phyloP scores from a whole-genome alignment of 768 basidiomycete genomes.

The Xerocomus spinulosus region DNA sequence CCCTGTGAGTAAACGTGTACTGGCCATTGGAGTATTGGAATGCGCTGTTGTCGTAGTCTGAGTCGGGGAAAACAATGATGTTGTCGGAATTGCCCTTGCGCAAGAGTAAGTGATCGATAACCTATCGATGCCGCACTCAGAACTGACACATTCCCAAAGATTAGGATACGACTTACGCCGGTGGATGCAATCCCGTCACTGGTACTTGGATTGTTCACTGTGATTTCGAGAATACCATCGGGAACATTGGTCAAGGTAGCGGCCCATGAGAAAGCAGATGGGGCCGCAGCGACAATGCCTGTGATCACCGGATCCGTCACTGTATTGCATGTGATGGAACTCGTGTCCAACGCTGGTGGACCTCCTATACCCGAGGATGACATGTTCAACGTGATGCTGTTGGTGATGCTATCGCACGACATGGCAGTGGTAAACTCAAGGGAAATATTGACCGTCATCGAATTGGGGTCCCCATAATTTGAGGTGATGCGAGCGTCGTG shows the following conservation, averaged over 20 bases:
- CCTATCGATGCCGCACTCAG: conserved; percentile 33
- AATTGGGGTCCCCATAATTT: conserved; percentile 38
- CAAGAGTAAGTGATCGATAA: conserved; percentile 71
- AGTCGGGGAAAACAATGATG: conserved; percentile 80
- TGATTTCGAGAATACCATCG: conserved; percentile 79
- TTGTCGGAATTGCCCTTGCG: conserved; percentile 76
- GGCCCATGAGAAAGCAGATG: conserved; percentile 68
- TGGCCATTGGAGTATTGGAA: conserved; percentile 56
- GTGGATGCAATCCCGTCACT: conserved; percentile 42
- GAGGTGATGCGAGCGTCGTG: conserved; percentile 74
- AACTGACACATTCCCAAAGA: background rate
- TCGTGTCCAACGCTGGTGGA: conserved; percentile 48
- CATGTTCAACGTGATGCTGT: conserved; percentile 61
- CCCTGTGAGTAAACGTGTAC: conserved; percentile 77
- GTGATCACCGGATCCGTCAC: conserved; percentile 48
- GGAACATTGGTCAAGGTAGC: conserved; percentile 70
- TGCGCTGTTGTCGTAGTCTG: conserved; percentile 66
- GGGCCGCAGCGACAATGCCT: conserved; percentile 47
- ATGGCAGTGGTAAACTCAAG: conserved; percentile 79
- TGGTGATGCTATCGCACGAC: conserved; percentile 67
- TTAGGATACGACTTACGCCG: conserved; percentile 42
- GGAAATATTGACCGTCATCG: conserved; percentile 54
- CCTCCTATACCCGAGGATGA: conserved; percentile 61
- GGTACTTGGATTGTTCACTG: conserved; percentile 52
- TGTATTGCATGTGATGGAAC: conserved; percentile 40